phyloP scores from a whole-genome alignment of 164 flowering plant species.

The Litsea cubeba region DNA sequence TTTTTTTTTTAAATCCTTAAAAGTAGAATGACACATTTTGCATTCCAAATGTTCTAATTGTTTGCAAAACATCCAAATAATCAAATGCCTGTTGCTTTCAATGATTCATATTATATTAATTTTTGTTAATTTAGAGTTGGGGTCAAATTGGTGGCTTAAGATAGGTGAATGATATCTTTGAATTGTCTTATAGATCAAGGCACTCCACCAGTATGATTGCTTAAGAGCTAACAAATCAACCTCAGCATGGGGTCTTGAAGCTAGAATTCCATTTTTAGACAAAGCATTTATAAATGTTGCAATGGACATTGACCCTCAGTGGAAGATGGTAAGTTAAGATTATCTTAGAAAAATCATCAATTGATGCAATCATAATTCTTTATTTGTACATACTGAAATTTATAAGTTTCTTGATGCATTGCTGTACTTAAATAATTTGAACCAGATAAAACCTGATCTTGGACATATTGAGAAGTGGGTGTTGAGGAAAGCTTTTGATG shows the following conservation, averaged over 20 bases:
- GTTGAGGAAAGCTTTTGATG: constrained; percentile 96
- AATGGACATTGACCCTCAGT: constrained; percentile 92
- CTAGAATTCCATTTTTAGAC: constrained; percentile 94
- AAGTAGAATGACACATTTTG: too few relatives aligned
- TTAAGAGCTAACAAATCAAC: constrained; percentile 95
- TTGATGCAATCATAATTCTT: neutral
- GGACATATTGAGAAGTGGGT: constrained; percentile 98
- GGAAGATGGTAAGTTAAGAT: constrained; percentile 69
- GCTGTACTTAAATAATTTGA: neutral
- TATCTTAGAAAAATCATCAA: neutral
- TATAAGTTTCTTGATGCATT: neutral
- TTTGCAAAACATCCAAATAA: too few relatives aligned
- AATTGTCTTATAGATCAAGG: constrained; percentile 64
- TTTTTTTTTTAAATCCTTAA: too few relatives aligned
- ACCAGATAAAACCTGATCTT: constrained; percentile 76
- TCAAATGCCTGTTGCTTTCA: too few relatives aligned
- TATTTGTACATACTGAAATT: neutral
- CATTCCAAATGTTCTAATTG: too few relatives aligned
- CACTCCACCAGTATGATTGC: constrained; percentile 63
- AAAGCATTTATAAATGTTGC: constrained; percentile 74
- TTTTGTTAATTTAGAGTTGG: too few relatives aligned
- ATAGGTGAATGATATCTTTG: neutral
- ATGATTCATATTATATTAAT: too few relatives aligned
- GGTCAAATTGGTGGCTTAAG: too few relatives aligned
- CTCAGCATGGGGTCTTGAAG: constrained; percentile 98